phyloP scores from a whole-genome alignment of 495 filamentous ascomycete genomes.

The Podospora didyma region DNA sequence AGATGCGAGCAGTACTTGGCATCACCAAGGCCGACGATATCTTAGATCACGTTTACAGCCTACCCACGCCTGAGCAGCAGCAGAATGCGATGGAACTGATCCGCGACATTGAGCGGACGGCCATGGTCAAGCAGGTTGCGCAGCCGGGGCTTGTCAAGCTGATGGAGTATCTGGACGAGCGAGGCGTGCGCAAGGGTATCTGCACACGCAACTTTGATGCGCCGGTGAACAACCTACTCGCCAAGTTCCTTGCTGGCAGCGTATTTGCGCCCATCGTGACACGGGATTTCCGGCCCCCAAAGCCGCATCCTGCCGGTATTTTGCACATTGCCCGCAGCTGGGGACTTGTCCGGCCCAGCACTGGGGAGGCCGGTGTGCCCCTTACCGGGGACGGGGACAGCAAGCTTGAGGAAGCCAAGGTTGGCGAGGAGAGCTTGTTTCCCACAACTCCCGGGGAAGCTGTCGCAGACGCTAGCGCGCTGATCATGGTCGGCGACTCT shows the following conservation, averaged over 20 bases:
- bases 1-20: conserved; percentile 67
- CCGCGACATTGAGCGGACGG: conserved; percentile 70
- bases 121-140: conserved; percentile 73
- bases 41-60: conserved; percentile 76
- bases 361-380: conserved; percentile 20
- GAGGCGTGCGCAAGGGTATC: conserved; percentile 68
- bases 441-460: conserved; percentile 20
- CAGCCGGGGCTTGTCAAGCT: conserved; percentile 72
- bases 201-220: conserved; percentile 95
- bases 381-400: conserved; percentile 15
- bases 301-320: conserved; percentile 85
- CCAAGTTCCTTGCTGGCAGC: conserved; percentile 63
- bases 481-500: conserved; percentile 75
- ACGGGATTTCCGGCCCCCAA: conserved; percentile 75
- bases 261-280: conserved; percentile 82
- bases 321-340: conserved; percentile 75
- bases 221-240: conserved; percentile 59
- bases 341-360: conserved; percentile 55
- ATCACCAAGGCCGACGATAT: conserved; percentile 75
- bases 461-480: conserved; percentile 41
- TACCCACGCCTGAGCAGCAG: conserved; percentile 57
- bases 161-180: conserved; percentile 74
- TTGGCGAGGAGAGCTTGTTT: conserved; percentile 13
- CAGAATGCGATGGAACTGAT: conserved; percentile 65
- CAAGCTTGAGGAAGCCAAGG: conserved; percentile 5